Conservation (phyloP, 768 basidiomycete genomes). For the Pleurotus pulmonarius region DNA sequence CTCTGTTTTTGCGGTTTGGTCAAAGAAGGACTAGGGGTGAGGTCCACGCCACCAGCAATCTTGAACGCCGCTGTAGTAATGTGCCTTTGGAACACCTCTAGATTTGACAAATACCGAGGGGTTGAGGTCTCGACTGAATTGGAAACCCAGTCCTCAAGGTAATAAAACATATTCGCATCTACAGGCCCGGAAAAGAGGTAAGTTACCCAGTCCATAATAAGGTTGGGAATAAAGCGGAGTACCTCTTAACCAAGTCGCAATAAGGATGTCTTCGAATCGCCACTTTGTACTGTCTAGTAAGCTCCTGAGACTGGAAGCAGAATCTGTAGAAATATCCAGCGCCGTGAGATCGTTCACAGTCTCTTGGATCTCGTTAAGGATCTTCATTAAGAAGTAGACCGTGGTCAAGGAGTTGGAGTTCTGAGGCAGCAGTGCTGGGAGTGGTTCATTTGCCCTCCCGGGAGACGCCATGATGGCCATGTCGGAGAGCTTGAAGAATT, state of each 20-base stretch:
- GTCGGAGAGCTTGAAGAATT: conserved; percentile 83
- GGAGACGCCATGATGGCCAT: conserved; percentile 63
- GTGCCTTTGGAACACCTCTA: conserved; percentile 80
- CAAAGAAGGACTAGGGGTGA: conserved; percentile 36
- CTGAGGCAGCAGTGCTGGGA: conserved; percentile 57
- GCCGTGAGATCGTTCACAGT: conserved; percentile 74
- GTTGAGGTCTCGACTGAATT: conserved; percentile 59
- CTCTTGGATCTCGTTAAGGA: conserved; percentile 84
- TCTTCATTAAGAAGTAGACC: conserved; percentile 72
- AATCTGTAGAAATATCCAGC: conserved; percentile 81
- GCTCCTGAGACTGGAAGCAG: conserved; percentile 59
- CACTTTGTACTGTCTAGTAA: conserved; percentile 81
- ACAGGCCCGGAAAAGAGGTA: background rate
- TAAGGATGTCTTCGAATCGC: conserved; percentile 82
- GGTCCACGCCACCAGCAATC: conserved; percentile 73
- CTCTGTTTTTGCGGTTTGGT: conserved; percentile 57
- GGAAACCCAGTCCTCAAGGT: conserved; percentile 82
- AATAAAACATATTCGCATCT: conserved; percentile 79
- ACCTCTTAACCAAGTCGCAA: conserved; percentile 84
- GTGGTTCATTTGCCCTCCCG: conserved; percentile 29
- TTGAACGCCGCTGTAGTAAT: conserved; percentile 74
- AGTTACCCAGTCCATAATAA: background rate
- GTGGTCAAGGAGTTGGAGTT: conserved; percentile 83
- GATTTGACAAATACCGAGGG: conserved; percentile 71
- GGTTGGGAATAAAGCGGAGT: conserved; percentile 14